Conservation (phyloP, 192 early-diverging fungal genomes). For the Phycomyces blakesleeanus region DNA sequence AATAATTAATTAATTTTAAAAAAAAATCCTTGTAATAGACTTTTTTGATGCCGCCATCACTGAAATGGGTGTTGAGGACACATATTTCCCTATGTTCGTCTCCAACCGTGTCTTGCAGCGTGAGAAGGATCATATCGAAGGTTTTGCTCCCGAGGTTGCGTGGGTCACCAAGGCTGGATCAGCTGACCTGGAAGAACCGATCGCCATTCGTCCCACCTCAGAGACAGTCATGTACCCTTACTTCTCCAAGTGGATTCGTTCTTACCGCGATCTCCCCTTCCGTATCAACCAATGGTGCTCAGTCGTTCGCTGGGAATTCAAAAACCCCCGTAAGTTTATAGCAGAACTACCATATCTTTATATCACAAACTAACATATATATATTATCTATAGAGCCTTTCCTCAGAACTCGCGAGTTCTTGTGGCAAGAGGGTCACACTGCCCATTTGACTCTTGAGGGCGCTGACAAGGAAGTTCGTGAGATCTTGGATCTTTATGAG, state of each 20-base stretch:
- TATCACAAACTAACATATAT: background rate
- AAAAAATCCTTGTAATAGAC: too few species aligned
- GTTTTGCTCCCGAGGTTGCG: conserved; percentile 99
- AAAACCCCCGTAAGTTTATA: conserved; percentile 80
- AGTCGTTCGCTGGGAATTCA: conserved; percentile 99
- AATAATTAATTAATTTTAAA: too few species aligned
- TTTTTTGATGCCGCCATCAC: conserved; percentile 91
- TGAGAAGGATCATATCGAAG: conserved; percentile 99
- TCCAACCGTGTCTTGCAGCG: conserved; percentile 78
- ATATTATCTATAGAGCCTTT: conserved; percentile 91
- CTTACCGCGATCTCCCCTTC: conserved; percentile 94
- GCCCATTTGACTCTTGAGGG: conserved; percentile 89
- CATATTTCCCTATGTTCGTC: conserved; percentile 99
- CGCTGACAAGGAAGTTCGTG: conserved; percentile 79
- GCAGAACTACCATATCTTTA: background rate
- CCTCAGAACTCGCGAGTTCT: conserved; percentile 97
- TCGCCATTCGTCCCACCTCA: conserved; percentile 98
- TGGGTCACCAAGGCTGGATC: conserved; percentile 98
- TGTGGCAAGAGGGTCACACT: conserved; percentile 99
- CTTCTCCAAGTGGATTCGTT: conserved; percentile 97
- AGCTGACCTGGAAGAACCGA: conserved; percentile 89
- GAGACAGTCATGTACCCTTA: conserved; percentile 99
- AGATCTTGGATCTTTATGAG: conserved; percentile 93
- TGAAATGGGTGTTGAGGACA: conserved; percentile 91
- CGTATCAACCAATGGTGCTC: conserved; percentile 99